Conservation (phyloP, 139 green algal species). For the Volvox africanus region DNA sequence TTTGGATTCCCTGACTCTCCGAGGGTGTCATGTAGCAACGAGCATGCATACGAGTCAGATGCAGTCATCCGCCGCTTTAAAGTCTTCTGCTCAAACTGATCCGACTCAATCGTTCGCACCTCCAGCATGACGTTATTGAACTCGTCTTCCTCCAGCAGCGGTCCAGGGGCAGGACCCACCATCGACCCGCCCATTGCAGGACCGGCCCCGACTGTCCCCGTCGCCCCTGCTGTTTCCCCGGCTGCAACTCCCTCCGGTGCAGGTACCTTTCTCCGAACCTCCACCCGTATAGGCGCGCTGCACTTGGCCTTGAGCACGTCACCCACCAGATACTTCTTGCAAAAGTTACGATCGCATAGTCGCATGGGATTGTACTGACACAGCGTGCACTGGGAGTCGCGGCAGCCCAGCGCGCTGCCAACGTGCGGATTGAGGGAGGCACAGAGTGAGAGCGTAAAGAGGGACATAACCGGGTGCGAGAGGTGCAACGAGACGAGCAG, state of each 20-base stretch:
- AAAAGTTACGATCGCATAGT: conserved; percentile 84
- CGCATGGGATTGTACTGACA: conserved; percentile 85
- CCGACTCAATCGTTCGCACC: background rate
- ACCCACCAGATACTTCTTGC: conserved; percentile 85
- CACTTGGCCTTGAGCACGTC: conserved; percentile 85
- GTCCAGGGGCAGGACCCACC: background rate
- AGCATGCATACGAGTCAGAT: no score
- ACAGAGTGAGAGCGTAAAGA: background rate
- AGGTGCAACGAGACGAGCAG: background rate
- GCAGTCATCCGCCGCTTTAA: no score
- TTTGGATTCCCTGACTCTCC: no score
- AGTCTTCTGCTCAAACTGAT: no score
- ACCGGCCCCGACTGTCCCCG: background rate
- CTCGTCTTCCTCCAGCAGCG: conserved; percentile 22
- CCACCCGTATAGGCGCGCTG: conserved; percentile 77
- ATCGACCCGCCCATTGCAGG: background rate
- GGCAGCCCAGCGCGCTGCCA: conserved; percentile 79
- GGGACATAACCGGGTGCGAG: background rate
- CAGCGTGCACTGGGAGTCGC: conserved; percentile 80
- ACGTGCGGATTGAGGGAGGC: background rate
- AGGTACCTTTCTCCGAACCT: conserved; percentile 55
- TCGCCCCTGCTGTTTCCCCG: background rate
- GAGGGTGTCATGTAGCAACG: no score
- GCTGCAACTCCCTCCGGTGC: background rate
- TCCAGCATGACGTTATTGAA: conserved; percentile 28